These are phyloP conservation scores for Oryza australiensis DNA, from an alignment of 176 grass and related monocot species.

Conservation along the genomic window DNA sequence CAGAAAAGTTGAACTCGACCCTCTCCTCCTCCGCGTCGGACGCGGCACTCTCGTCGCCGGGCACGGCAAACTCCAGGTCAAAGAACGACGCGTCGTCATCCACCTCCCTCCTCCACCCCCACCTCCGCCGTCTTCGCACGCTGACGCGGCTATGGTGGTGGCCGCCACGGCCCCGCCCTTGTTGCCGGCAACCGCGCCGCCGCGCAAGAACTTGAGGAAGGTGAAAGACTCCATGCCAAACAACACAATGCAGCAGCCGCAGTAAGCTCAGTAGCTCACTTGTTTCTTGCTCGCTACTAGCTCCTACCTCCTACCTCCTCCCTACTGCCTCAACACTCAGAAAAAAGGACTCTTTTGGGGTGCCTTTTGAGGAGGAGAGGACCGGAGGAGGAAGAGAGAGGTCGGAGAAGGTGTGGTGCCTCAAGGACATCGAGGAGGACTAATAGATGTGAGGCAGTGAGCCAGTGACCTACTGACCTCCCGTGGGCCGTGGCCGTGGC, in stretches of 20 bases:
- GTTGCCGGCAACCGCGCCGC: slow-evolving; percentile 36
- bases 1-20: slow-evolving; percentile 57
- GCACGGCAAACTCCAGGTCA: slow-evolving; percentile 90
- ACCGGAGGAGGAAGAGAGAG: not conserved
- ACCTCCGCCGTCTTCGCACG: slow-evolving; percentile 41
- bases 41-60: slow-evolving; percentile 52
- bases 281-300: not conserved
- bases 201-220: slow-evolving; percentile 87
- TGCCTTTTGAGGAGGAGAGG: slow-evolving; percentile 35
- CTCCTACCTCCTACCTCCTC: not conserved
- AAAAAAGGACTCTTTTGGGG: slow-evolving; percentile 35
- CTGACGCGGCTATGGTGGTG: slow-evolving; percentile 40
- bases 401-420: slow-evolving; percentile 8
- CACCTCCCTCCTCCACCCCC: slow-evolving; percentile 39
- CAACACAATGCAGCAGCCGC: not conserved
- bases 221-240: slow-evolving; percentile 77
- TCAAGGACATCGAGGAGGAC: not conserved
- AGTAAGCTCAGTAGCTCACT: not conserved
- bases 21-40: slow-evolving; percentile 45
- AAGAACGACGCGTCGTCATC: slow-evolving; percentile 93
- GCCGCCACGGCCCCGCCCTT: slow-evolving; percentile 13
- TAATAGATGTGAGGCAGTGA: slow-evolving; percentile 30
- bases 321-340: not conserved
- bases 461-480: too few relatives aligned
- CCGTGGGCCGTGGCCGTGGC: not conserved